These are phyloP conservation scores for Botrytis byssoidea DNA, from an alignment of 2,329 filamentous ascomycete genomes.

Conservation along the genomic window DNA sequence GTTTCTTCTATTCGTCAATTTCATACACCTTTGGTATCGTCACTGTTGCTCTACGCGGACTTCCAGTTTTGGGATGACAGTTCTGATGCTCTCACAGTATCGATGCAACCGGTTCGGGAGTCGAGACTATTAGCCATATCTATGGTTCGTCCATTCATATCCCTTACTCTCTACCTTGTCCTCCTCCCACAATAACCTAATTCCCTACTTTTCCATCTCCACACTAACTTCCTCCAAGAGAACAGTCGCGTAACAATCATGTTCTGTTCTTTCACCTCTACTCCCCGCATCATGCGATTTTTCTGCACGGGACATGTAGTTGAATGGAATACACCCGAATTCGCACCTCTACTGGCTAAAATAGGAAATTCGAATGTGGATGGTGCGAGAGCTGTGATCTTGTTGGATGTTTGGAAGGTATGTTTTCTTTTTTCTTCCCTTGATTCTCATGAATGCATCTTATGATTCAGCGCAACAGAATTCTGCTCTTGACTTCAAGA, in stretches of 20 bases:
- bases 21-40: background rate
- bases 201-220: background rate
- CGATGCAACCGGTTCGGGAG: slow-evolving; percentile 10
- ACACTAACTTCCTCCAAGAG: slow-evolving; percentile 53
- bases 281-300: slow-evolving; percentile 62
- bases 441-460: background rate
- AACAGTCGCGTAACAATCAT: slow-evolving; percentile 74
- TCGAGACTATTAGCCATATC: slow-evolving; percentile 21
- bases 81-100: background rate
- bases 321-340: slow-evolving; percentile 56
- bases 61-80: background rate
- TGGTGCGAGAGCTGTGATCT: slow-evolving; percentile 59
- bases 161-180: background rate
- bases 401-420: slow-evolving; percentile 53
- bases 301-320: slow-evolving; percentile 60
- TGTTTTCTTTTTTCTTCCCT: background rate
- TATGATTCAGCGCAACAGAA: background rate
- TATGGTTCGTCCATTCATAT: background rate
- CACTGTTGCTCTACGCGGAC: background rate
- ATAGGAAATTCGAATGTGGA: slow-evolving; percentile 48
- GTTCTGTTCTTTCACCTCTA: slow-evolving; percentile 64
- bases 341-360: slow-evolving; percentile 44
- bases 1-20: background rate
- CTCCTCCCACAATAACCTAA: too few species aligned
- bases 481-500: background rate